Percentiles rank a stretch among this genome's conserved stretches.
phyloP scores from a whole-genome alignment of 2,329 filamentous ascomycete genomes.

The Cladosporium sp. region DNA sequence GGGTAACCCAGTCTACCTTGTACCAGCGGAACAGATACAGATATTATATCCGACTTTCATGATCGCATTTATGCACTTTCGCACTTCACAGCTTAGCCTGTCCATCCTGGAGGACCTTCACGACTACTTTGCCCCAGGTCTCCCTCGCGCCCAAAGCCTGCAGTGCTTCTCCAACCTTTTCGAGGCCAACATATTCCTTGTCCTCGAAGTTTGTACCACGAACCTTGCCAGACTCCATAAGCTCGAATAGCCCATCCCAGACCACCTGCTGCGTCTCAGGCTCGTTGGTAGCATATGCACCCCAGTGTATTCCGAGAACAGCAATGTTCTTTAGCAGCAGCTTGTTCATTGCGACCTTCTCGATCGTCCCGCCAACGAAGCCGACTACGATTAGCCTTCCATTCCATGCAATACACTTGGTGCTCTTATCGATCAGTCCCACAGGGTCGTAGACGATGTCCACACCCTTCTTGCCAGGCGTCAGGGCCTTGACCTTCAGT shows the following conservation, averaged over 20 bases:
- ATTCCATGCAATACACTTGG: conserved; percentile 93
- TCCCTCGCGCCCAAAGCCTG: conserved; percentile 72
- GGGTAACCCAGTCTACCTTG: no score
- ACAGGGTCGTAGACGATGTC: conserved; percentile 96
- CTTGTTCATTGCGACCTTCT: conserved; percentile 89
- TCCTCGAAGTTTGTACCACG: conserved; percentile 78
- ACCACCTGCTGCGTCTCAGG: conserved; percentile 65
- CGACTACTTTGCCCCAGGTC: conserved; percentile 95
- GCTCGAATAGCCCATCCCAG: conserved; percentile 75
- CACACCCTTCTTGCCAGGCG: conserved; percentile 67
- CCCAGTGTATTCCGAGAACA: conserved; percentile 88
- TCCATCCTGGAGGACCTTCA: conserved; percentile 66
- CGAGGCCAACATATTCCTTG: conserved; percentile 75
- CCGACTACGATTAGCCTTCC: conserved; percentile 82
- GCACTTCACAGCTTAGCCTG: not conserved
- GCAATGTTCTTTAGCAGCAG: conserved; percentile 91
- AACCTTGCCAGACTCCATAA: conserved; percentile 76
- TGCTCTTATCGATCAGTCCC: conserved; percentile 78
- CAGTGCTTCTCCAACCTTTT: conserved; percentile 71
- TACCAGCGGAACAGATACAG: no score
- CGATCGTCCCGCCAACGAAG: conserved; percentile 80
- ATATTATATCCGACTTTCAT: not conserved
- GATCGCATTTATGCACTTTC: not conserved
- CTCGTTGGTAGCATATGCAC: conserved; percentile 72
- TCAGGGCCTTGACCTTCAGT: conserved; percentile 70